A percentile compares a stretch with the other conserved stretches of the same genome.
phyloP scores from a whole-genome alignment of 1,284 basidiomycete genomes.

The Afroboletus lepidellus region DNA sequence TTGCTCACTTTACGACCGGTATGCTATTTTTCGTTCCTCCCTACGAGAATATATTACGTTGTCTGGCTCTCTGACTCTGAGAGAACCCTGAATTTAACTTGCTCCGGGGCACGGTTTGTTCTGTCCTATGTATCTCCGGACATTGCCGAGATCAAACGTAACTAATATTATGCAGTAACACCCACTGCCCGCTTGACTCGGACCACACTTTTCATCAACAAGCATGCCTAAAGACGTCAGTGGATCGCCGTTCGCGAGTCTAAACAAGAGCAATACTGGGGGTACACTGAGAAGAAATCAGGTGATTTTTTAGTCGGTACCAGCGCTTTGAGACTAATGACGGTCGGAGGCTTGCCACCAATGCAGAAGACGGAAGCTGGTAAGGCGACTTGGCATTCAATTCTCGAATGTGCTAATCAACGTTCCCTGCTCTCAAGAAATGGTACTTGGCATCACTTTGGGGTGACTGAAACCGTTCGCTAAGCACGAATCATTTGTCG shows the following conservation, averaged over 20 bases:
- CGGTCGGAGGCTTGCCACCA: not conserved
- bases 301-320: not conserved
- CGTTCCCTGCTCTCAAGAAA: not conserved
- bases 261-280: not conserved
- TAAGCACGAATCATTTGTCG: not conserved
- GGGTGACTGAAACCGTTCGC: not conserved
- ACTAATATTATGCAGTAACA: too few species aligned
- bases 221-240: not conserved
- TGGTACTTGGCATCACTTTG: not conserved
- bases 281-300: not conserved
- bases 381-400: not conserved
- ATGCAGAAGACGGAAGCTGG: not conserved
- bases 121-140: not conserved
- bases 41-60: slow-evolving; percentile 21
- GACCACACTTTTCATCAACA: not conserved
- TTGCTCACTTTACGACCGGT: slow-evolving; percentile 46
- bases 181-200: too few species aligned
- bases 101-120: not conserved
- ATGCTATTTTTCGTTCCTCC: slow-evolving; percentile 25
- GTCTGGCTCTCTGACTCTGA: not conserved
- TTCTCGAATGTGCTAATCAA: not conserved
- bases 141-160: not conserved
- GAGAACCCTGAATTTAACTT: not conserved
- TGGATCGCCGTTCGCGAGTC: not conserved
- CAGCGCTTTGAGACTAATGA: not conserved